Base-by-base conservation (phyloP, 2,329 filamentous ascomycete genomes). In the Mycosphaerella sp. region DNA sequence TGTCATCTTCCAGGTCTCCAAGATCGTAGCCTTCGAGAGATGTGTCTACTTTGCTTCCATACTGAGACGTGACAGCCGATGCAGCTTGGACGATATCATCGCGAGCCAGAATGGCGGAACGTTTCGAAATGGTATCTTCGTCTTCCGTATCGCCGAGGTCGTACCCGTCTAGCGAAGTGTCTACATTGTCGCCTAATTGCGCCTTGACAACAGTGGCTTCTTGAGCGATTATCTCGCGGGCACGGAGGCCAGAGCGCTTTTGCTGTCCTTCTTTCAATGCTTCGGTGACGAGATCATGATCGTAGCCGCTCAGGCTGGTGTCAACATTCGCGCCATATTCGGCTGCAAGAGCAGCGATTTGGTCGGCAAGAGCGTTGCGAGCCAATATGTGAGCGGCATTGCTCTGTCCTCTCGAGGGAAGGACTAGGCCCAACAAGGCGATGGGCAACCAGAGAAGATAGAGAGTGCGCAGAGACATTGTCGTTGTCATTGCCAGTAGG, bases 361-460 rank as follows among this genome's bases (percentile, higher is more conserved):
- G 38, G 12, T 23, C 31, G 4, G 54, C 54, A 23, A 52, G 45
- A 14, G 48, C 54, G 8, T 43, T 34, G n/a, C 48, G 48, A 6
- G 48, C 48, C 6, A 48, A 38, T 17, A 51, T 39, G 21, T 44
- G 53, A 21, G 36, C 32, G 4, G 40, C 40, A 34, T 47, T 38
- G 14, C 40, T 44, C 17, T 56, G 8, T 29, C 44, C 44, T 36
- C 21, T 41, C 11, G 36, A 21, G 9, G 50, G 54, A 29, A 47
- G 39, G 7, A 44, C 46, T 26, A 53, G 23, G 34, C 32, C 45
- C 8, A 56, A 42, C 3, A 56, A 38, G 46, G 54, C 54, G 38
- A 56, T 53, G 34, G 54, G 49, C 12, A 56, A 46, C 54, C 54
- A 56, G 45, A 56, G 49, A 21, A 56, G 54, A 32, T 56, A 56